phyloP scores from a whole-genome alignment of 768 basidiomycete species.

The Hirschioporus abietinus region DNA sequence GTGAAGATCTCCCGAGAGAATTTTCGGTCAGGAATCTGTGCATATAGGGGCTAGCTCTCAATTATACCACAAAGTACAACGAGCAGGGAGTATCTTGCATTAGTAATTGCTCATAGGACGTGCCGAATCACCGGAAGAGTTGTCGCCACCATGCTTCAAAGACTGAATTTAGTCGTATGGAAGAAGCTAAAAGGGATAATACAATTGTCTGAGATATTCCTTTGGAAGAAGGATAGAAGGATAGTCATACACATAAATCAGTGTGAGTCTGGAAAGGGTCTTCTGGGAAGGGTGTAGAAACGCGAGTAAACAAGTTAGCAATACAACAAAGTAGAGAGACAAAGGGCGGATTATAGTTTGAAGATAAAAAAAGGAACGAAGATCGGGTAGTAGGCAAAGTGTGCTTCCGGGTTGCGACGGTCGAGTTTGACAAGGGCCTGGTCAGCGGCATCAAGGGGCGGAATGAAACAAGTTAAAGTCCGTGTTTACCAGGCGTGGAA shows the following conservation, averaged over 20 bases:
- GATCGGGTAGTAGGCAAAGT: background rate
- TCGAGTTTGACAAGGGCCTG: background rate
- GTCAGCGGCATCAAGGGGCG: background rate
- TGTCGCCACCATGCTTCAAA: too few relatives aligned
- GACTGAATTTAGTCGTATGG: too few relatives aligned
- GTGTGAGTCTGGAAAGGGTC: background rate
- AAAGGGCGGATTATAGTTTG: background rate
- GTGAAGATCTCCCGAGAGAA: background rate
- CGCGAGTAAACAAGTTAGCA: background rate
- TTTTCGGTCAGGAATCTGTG: background rate
- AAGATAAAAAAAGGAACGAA: background rate
- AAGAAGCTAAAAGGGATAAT: background rate
- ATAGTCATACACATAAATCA: background rate
- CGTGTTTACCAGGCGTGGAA: background rate
- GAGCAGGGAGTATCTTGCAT: background rate
- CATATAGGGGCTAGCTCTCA: background rate
- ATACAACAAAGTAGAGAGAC: background rate
- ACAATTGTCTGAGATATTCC: background rate
- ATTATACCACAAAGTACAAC: background rate
- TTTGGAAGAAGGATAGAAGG: background rate
- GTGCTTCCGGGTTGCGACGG: background rate
- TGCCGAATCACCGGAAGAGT: background rate
- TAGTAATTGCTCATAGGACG: background rate
- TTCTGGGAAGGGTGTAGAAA: background rate
- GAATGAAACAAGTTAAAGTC: background rate